These are phyloP conservation scores for Sanghuangporus sanghuang DNA, from an alignment of 1,284 basidiomycete genomes.

Conservation along the genomic window DNA sequence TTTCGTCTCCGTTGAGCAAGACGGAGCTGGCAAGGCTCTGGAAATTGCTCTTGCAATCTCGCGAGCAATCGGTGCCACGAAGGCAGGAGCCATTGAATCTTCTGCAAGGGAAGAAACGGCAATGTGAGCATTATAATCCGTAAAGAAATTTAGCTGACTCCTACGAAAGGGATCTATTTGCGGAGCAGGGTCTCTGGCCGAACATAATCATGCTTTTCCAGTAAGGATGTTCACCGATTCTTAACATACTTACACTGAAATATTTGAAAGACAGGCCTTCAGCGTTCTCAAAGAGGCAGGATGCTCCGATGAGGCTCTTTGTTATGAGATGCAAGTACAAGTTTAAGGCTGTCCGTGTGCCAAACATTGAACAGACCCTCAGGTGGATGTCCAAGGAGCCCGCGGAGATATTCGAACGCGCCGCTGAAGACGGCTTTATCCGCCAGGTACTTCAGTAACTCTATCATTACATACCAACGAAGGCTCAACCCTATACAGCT, in stretches of 20 bases:
- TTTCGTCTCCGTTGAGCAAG: slow-evolving; percentile 60
- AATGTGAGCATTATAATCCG: slow-evolving; percentile 32
- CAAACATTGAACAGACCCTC: background rate
- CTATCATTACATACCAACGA: background rate
- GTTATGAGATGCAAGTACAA: slow-evolving; percentile 53
- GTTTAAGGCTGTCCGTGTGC: slow-evolving; percentile 1
- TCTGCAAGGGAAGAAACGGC: slow-evolving; percentile 60
- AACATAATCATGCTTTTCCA: slow-evolving; percentile 62
- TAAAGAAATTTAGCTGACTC: background rate
- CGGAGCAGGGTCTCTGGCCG: slow-evolving; percentile 64
- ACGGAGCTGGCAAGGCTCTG: slow-evolving; percentile 48
- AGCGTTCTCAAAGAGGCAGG: slow-evolving; percentile 58
- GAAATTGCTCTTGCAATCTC: slow-evolving; percentile 48
- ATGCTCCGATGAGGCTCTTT: slow-evolving; percentile 62
- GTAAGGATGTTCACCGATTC: slow-evolving; percentile 25
- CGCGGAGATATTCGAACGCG: slow-evolving; percentile 65
- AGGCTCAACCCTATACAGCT: slow-evolving; percentile 31
- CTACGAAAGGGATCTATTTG: slow-evolving; percentile 42
- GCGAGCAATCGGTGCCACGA: slow-evolving; percentile 55
- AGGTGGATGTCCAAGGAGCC: slow-evolving; percentile 75
- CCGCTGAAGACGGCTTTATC: slow-evolving; percentile 62
- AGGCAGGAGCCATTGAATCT: slow-evolving; percentile 60
- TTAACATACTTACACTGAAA: background rate
- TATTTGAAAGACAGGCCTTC: slow-evolving; percentile 48
- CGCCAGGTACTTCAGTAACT: slow-evolving; percentile 35